Conservation (phyloP, 1,284 basidiomycete species). For the Boletellus deceptivus region DNA sequence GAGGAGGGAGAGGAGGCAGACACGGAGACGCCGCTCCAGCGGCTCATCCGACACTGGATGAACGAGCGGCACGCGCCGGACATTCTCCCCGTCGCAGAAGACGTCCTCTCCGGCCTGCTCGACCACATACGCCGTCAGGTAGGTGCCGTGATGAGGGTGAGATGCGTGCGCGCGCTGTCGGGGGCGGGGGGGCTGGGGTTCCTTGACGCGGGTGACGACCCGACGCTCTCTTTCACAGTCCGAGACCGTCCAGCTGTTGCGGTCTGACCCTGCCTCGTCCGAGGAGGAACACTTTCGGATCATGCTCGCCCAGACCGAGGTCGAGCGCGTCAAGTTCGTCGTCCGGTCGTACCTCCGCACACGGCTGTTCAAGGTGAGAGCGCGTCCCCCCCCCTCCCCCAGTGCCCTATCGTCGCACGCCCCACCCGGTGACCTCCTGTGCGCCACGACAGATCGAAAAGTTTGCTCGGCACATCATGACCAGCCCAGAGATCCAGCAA, state of each 20-base stretch:
- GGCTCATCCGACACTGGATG: slow-evolving; percentile 79
- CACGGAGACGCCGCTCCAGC: slow-evolving; percentile 48
- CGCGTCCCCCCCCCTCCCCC: neutral
- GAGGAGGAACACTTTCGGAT: slow-evolving; percentile 91
- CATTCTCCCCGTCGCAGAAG: slow-evolving; percentile 73
- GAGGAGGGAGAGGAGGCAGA: slow-evolving; percentile 20
- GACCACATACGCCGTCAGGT: slow-evolving; percentile 89
- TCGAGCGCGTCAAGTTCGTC: slow-evolving; percentile 89
- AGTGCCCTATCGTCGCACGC: no score
- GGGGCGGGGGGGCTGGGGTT: no score
- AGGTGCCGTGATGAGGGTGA: slow-evolving; percentile 27
- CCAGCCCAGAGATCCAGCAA: slow-evolving; percentile 64
- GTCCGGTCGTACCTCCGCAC: slow-evolving; percentile 86
- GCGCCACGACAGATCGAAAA: slow-evolving; percentile 70
- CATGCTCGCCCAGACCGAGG: slow-evolving; percentile 88
- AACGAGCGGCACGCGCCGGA: slow-evolving; percentile 84
- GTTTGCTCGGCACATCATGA: slow-evolving; percentile 74
- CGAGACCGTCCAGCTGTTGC: slow-evolving; percentile 64
- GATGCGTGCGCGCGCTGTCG: no score
- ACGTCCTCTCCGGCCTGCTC: slow-evolving; percentile 67
- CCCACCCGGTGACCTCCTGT: neutral
- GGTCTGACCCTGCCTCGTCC: slow-evolving; percentile 74
- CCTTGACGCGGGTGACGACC: no score
- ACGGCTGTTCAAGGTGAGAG: slow-evolving; percentile 73
- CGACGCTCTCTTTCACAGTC: slow-evolving; percentile 38